Evolutionary conservation across 768 basidiomycete genomes (phyloP).

Genomic region (Termitomyces heimii): DNA sequence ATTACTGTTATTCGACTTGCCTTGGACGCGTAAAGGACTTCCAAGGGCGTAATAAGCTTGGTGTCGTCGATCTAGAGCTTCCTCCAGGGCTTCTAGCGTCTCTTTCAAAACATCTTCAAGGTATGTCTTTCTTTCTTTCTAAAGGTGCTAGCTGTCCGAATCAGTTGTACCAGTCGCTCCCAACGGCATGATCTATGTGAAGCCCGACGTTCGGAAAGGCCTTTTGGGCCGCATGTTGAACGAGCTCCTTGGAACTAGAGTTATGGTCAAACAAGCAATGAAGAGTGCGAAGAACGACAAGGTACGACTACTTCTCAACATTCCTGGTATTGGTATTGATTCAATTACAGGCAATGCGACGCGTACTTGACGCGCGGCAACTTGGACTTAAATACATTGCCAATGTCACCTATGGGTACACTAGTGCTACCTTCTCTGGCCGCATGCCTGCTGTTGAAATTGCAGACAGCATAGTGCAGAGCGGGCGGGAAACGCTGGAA

Average conservation of each 20-base stretch:
- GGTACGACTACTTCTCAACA: conserved; percentile 28
- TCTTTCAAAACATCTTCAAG: conserved; percentile 70
- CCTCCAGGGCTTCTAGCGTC: conserved; percentile 62
- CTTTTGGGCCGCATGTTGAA: conserved; percentile 86
- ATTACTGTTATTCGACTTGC: conserved; percentile 96
- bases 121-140: conserved; percentile 31
- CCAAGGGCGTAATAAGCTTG: conserved; percentile 84
- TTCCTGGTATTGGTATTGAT: neutral
- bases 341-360: conserved; percentile 52
- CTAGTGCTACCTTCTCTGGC: conserved; percentile 89
- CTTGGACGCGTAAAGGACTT: conserved; percentile 85
- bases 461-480: conserved; percentile 97
- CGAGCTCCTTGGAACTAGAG: conserved; percentile 89
- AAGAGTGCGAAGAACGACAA: conserved; percentile 73
- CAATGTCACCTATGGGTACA: conserved; percentile 96
- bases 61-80: conserved; percentile 68
- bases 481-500: conserved; percentile 90
- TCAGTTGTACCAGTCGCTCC: conserved; percentile 64
- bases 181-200: conserved; percentile 94
- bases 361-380: conserved; percentile 86
- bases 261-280: conserved; percentile 99
- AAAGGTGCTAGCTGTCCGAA: neutral
- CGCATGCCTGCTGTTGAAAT: conserved; percentile 99
- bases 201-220: conserved; percentile 76
- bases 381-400: conserved; percentile 91